Percentiles rank a stretch among this genome's conserved stretches.
These are phyloP conservation scores for Moesziomyces sp. DNA, from an alignment of 1,284 basidiomycete species.

Conservation along the genomic window DNA sequence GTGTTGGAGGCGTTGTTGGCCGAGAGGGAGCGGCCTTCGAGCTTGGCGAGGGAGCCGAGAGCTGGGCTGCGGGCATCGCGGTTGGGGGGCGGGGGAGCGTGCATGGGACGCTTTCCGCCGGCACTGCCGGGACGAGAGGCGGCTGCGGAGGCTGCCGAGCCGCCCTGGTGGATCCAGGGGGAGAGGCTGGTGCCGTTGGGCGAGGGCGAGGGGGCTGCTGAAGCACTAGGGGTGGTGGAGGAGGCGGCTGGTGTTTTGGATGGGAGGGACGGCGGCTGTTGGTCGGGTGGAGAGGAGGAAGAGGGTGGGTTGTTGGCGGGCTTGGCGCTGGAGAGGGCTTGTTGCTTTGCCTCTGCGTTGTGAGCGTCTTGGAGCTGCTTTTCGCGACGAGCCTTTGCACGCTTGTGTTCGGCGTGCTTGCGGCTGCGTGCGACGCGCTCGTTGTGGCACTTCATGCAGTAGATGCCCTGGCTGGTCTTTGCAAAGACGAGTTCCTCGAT, in stretches of 20 bases:
- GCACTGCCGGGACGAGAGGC: slow-evolving; percentile 29
- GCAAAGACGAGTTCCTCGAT: slow-evolving; percentile 99
- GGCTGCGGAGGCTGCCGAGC: slow-evolving; percentile 8
- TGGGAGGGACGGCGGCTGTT: slow-evolving; percentile 25
- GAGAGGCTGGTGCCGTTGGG: slow-evolving; percentile 25
- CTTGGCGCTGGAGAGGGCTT: background rate
- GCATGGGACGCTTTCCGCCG: slow-evolving; percentile 37
- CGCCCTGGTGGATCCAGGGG: slow-evolving; percentile 25
- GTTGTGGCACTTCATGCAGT: slow-evolving; percentile 98
- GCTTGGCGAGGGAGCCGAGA: slow-evolving; percentile 18
- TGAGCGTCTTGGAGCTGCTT: slow-evolving; percentile 41
- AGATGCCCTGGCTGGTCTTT: slow-evolving; percentile 97
- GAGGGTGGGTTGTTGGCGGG: background rate
- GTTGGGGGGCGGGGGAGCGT: slow-evolving; percentile 45
- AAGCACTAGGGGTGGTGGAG: slow-evolving; percentile 12
- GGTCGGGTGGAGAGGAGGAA: slow-evolving; percentile 5
- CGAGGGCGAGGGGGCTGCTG: slow-evolving; percentile 20
- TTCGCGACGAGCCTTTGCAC: slow-evolving; percentile 36
- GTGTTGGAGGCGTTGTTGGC: slow-evolving; percentile 17
- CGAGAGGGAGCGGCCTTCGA: slow-evolving; percentile 10
- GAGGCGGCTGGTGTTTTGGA: slow-evolving; percentile 17
- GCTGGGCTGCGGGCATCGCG: slow-evolving; percentile 37
- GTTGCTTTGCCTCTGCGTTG: slow-evolving; percentile 11
- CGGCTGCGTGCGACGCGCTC: slow-evolving; percentile 91
- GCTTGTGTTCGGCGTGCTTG: slow-evolving; percentile 82